Base-by-base conservation (phyloP, 1,284 basidiomycete species). In the Fomitopsis pinicola region DNA sequence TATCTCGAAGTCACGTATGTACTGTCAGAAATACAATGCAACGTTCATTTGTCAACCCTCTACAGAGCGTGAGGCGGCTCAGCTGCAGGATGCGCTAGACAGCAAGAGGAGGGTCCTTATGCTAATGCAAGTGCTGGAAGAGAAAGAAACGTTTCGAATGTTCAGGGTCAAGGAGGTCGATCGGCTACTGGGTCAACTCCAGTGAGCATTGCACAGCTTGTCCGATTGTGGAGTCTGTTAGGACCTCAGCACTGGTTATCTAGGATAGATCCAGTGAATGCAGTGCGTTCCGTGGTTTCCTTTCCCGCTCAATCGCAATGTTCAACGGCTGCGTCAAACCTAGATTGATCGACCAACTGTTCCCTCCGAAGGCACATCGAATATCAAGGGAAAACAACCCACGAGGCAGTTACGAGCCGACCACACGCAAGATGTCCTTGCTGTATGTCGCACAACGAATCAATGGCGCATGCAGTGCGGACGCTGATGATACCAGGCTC, bases 61-160 rank as follows among this genome's bases (percentile, higher is more conserved):
- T 19, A 19, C 22, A 67, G 67, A 69, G 42, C 35, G 28, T 30
- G 63, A 67, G 26, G 42, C 40, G 4, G 45, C 26, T 6, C 19
- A 40, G 5, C 38, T 66, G 17, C 64, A 64, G 42, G 22, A 14
- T 7, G 44, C 26, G 5, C 59, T 66, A 5, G 60, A 65, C 17
- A 48, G 58, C 15, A 64, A 65, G 54, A 60, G 62, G 7, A 12
- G 54, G 8, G 59, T 62, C 0, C 46, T 17, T 17, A 28, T 63
- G 6, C 57, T 69, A 1, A 42, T 69, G 9, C 45, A 61, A 36
- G 54, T 67, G 2, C 48, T 69, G 5, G 63, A 69, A 40, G 59
- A 54, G 17, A 69, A 69, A 40, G 64, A 65, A 42, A 59, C 52
- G 14, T 61, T 67, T 17, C 64, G 64, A 0, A 58, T 55, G 1